phyloP scores from a whole-genome alignment of 257 asterid species.

The Eucommia ulmoides region DNA sequence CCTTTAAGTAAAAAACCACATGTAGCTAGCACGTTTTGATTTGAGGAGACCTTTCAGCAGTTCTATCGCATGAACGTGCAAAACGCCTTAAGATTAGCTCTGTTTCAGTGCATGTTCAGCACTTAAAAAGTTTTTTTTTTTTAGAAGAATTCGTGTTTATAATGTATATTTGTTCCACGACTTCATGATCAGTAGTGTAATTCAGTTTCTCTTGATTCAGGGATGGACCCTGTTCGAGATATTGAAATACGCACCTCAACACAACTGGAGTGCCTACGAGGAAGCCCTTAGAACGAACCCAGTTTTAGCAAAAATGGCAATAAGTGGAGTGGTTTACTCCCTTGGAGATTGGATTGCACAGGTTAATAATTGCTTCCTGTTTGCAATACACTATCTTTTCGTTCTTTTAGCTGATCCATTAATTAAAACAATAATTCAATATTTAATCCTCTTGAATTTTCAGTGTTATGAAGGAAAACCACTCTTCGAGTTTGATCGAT shows the following conservation, averaged over 20 bases:
- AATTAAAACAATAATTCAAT: too few species aligned
- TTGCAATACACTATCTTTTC: not conserved
- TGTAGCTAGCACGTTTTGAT: too few species aligned
- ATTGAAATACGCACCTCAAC: conserved; percentile 77
- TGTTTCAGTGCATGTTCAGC: too few species aligned
- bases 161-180: too few species aligned
- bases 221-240: conserved; percentile 84
- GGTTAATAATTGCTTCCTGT: conserved; percentile 24
- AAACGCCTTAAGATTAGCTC: too few species aligned
- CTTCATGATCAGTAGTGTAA: too few species aligned
- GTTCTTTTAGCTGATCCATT: not conserved
- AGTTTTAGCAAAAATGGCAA: conserved; percentile 72
- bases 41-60: too few species aligned
- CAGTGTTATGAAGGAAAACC: conserved; percentile 93
- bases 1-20: too few species aligned
- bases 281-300: conserved; percentile 77
- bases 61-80: too few species aligned
- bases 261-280: conserved; percentile 82
- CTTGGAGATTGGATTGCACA: conserved; percentile 89
- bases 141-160: too few species aligned
- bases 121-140: too few species aligned
- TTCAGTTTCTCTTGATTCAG: conserved; percentile 25
- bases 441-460: too few species aligned
- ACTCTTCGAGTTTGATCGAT: conserved; percentile 59
- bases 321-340: conserved; percentile 81